These are phyloP conservation scores for Stagonosporopsis tanaceti DNA, from an alignment of 2,329 filamentous ascomycete genomes.

Conservation along the genomic window DNA sequence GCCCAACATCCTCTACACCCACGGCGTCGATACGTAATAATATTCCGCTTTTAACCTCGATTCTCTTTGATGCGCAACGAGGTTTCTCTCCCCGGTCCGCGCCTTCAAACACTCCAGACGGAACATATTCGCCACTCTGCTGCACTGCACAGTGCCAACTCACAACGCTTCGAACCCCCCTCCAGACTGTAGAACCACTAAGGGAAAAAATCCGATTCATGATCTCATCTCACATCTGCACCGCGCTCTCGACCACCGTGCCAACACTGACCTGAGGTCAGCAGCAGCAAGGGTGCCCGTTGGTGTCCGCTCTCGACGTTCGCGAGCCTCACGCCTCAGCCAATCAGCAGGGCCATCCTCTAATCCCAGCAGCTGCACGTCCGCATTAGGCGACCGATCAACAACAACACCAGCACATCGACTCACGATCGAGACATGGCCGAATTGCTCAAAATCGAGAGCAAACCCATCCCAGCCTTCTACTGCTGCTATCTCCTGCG, in stretches of 20 bases:
- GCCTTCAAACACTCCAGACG: background rate
- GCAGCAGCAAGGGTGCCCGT: slow-evolving; percentile 31
- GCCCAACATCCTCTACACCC: background rate
- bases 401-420: slow-evolving; percentile 17
- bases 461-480: slow-evolving; percentile 74
- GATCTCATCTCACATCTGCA: background rate
- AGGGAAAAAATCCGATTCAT: too few relatives aligned
- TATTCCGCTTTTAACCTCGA: background rate
- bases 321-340: slow-evolving; percentile 16
- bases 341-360: slow-evolving; percentile 23
- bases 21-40: too few relatives aligned
- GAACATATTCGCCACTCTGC: slow-evolving; percentile 4
- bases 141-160: background rate
- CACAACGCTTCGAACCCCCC: background rate
- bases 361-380: slow-evolving; percentile 28
- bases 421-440: slow-evolving; percentile 13
- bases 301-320: slow-evolving; percentile 24
- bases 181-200: background rate
- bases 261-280: slow-evolving; percentile 27
- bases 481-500: slow-evolving; percentile 94
- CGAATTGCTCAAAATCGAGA: slow-evolving; percentile 29
- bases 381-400: slow-evolving; percentile 27
- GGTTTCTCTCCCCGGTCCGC: background rate
- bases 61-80: background rate
- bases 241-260: slow-evolving; percentile 7